Conservation (phyloP, 2,329 filamentous ascomycete species). For the Aspergillus nomiae region DNA sequence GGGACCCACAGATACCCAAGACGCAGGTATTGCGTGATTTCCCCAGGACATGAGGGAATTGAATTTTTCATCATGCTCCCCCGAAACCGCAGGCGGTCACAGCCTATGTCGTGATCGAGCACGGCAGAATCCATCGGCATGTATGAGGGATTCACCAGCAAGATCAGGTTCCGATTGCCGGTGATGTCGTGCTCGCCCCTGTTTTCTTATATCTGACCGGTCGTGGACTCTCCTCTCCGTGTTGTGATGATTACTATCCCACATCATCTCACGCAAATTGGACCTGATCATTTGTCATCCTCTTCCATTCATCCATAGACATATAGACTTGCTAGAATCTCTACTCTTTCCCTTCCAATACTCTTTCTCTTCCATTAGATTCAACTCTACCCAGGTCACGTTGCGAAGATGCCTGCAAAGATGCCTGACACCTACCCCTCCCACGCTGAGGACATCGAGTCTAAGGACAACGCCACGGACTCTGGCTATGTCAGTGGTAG, state of each 20-base stretch:
- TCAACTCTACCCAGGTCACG: neutral
- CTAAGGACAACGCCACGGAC: conserved; percentile 69
- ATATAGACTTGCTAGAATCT: conserved; percentile 9
- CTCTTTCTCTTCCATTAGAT: conserved; percentile 6
- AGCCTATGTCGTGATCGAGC: conserved; percentile 32
- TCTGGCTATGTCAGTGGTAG: conserved; percentile 74
- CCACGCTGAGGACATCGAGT: conserved; percentile 36
- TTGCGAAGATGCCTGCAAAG: conserved; percentile 39
- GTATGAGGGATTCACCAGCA: conserved; percentile 23
- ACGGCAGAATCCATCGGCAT: conserved; percentile 29
- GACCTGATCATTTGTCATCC: conserved; percentile 2
- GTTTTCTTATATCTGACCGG: conserved; percentile 31
- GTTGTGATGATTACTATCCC: conserved; percentile 1
- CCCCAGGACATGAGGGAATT: conserved; percentile 31
- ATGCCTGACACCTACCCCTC: conserved; percentile 39
- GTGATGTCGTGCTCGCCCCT: conserved; percentile 37
- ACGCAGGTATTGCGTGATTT: conserved; percentile 46
- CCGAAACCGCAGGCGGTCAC: conserved; percentile 30
- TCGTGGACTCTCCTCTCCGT: conserved; percentile 22
- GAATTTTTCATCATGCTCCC: conserved; percentile 28
- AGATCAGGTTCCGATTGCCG: conserved; percentile 25
- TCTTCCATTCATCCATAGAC: conserved; percentile 6
- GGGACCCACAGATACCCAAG: conserved; percentile 19
- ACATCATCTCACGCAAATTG: conserved; percentile 8
- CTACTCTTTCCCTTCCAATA: conserved; percentile 7